These are phyloP conservation scores for Fulvia fulva DNA, from an alignment of 2,329 filamentous ascomycete genomes.

Conservation along the genomic window DNA sequence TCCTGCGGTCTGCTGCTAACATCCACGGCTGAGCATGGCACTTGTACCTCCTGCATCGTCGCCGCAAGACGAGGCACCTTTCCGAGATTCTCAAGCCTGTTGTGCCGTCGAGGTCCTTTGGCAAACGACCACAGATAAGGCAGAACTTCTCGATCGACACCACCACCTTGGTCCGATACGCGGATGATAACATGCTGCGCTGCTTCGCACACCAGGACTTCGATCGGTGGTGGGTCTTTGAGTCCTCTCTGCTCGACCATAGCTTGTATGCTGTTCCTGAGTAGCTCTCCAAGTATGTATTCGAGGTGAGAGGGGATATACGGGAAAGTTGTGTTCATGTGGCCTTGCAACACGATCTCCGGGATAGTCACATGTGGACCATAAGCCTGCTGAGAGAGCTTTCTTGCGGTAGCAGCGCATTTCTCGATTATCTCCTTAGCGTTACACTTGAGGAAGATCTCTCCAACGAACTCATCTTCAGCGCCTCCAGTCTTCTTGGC, in stretches of 20 bases:
- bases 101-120: conserved; percentile 77
- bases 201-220: conserved; percentile 91
- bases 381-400: conserved; percentile 71
- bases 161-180: conserved; percentile 91
- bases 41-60: conserved; percentile 68
- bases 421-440: conserved; percentile 83
- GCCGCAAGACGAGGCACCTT: conserved; percentile 88
- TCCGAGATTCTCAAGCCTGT: conserved; percentile 76
- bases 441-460: conserved; percentile 90
- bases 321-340: conserved; percentile 85
- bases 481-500: conserved; percentile 59
- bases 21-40: conserved; percentile 20
- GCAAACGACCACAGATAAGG: conserved; percentile 95
- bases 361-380: conserved; percentile 69
- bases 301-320: conserved; percentile 95
- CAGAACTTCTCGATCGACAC: conserved; percentile 77
- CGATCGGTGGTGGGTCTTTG: conserved; percentile 68
- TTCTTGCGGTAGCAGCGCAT: conserved; percentile 71
- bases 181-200: conserved; percentile 93
- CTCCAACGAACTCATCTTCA: conserved; percentile 84
- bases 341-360: conserved; percentile 76
- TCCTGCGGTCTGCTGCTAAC: conserved; percentile 15
- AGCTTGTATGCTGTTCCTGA: conserved; percentile 92
- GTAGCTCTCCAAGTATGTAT: conserved; percentile 92
- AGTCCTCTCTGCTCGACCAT: conserved; percentile 67